Evolutionary conservation across 2,329 filamentous ascomycete genomes (phyloP), one percentile per base, ranked within the genome.

Genomic region (Aspergillus tubingensis): DNA sequence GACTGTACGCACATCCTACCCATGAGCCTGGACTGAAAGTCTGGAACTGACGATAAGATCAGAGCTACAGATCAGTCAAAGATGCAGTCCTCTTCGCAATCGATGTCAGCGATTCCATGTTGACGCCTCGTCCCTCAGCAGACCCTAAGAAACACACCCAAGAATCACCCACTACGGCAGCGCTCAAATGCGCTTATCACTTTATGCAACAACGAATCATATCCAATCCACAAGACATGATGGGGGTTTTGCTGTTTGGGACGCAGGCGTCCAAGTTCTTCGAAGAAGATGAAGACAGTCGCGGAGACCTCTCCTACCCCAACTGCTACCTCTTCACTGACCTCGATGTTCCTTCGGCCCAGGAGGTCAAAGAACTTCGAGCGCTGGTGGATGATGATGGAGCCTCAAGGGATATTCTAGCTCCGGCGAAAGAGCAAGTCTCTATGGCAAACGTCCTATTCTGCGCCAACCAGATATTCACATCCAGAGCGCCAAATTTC

Each of bases 181-280:
- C 95, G 3, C 79, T 99, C 53, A 96, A 96, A 82, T 97, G 92
- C 70, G 95, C 94, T 60, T 96, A 96, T 71, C 87, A 92, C 71
- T 82, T 99, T 56, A 97, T 99, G 91, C 92, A 98, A 78, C 94
- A 98, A 79, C 91, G 95, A 68, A 98, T 99, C 76, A 98, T 99
- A 69, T 94, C 94, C 3, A 94, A 93, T 63, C 95, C 95, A 1
- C 93, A 89, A 71, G 95, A 99, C 63, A 96, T 97, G 91, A 97
- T 99, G 85, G 93, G 94, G 2, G 90, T 99, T 25, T 76, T 99
- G 39, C 82, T 99, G 0, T 99, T 96, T 73, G 93, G 93, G 8
- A 99, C 95, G 0, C 83, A 96, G 70, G 86, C 91, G 76, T 91
- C 92, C 41, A 92, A 89, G 68, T 93, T 92, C 65, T 86, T 89